phyloP scores from a whole-genome alignment of 1,284 basidiomycete genomes.

The Coniferiporia weirii region DNA sequence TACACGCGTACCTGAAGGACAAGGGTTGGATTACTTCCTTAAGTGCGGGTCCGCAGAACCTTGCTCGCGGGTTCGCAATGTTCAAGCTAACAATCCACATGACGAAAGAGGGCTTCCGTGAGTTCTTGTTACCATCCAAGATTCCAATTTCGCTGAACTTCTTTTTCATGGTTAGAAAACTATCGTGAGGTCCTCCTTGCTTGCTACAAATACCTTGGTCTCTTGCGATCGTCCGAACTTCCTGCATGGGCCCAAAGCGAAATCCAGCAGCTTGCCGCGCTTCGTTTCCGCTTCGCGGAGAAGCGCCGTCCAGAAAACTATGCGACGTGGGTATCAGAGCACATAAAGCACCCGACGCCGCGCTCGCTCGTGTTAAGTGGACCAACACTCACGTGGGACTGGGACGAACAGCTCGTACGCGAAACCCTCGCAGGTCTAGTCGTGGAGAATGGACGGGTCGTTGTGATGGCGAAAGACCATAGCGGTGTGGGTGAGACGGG shows the following conservation, averaged over 20 bases:
- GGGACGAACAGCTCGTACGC: conserved; percentile 64
- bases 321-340: conserved; percentile 72
- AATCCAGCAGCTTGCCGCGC: conserved; percentile 66
- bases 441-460: conserved; percentile 62
- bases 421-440: conserved; percentile 60
- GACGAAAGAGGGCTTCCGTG: conserved; percentile 84
- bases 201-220: conserved; percentile 84
- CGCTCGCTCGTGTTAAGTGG: conserved; percentile 75
- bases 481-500: conserved; percentile 46
- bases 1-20: conserved; percentile 88
- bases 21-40: conserved; percentile 89
- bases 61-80: conserved; percentile 82
- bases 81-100: conserved; percentile 84
- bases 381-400: conserved; percentile 72
- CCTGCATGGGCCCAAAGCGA: conserved; percentile 79
- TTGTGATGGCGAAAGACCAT: conserved; percentile 72
- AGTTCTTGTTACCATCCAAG: conserved; percentile 26
- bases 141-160: conserved; percentile 5
- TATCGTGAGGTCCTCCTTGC: conserved; percentile 71
- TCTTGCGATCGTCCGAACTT: conserved; percentile 70
- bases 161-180: conserved; percentile 46
- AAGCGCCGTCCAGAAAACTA: conserved; percentile 80
- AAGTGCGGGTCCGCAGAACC: conserved; percentile 66
- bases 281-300: conserved; percentile 87
- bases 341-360: conserved; percentile 79